phyloP scores from a whole-genome alignment of 164 flowering plant species.

The Umbellularia californica region DNA sequence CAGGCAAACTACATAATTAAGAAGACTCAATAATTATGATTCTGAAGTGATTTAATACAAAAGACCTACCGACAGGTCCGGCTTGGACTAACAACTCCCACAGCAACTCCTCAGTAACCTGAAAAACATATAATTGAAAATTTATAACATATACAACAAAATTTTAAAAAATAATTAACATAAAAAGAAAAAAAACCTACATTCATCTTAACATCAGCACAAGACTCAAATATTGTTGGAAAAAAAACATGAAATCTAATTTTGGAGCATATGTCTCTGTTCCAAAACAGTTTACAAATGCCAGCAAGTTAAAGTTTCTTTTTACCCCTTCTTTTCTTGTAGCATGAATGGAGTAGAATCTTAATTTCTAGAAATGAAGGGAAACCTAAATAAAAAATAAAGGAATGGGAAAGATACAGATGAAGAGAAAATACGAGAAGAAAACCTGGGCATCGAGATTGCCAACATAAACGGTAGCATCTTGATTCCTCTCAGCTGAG shows the following conservation, averaged over 20 bases:
- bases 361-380: not conserved
- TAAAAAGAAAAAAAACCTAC: no score
- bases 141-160: not conserved
- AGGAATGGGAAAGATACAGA: not conserved
- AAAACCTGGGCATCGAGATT: constrained; percentile 93
- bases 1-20: no score
- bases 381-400: not conserved
- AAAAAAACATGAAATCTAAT: not conserved
- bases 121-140: constrained; percentile 11
- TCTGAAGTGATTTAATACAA: not conserved
- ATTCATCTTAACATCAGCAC: no score
- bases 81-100: constrained; percentile 99
- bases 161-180: not conserved
- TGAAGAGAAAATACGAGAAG: not conserved
- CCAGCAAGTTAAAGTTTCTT: not conserved
- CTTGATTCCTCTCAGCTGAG: constrained; percentile 96
- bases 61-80: constrained; percentile 87
- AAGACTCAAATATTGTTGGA: no score
- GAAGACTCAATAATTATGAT: no score
- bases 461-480: constrained; percentile 97
- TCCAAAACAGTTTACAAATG: not conserved
- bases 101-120: constrained; percentile 83
- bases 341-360: not conserved
- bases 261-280: not conserved
- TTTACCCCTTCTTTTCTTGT: no score